These are phyloP conservation scores for Leccinellum rugosiceps DNA, from an alignment of 768 basidiomycete species.

Conservation along the genomic window DNA sequence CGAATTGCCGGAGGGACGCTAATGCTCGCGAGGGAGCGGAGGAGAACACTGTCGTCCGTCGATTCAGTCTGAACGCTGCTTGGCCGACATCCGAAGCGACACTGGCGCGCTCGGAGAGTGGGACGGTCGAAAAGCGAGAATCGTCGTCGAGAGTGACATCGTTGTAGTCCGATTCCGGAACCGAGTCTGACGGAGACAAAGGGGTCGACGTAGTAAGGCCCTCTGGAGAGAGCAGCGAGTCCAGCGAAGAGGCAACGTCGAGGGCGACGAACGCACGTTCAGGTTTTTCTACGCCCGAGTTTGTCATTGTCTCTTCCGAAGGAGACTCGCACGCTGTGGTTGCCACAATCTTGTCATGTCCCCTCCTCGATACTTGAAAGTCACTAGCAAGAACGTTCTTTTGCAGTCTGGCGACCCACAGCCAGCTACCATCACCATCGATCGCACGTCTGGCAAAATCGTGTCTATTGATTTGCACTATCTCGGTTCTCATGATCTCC, in stretches of 20 bases:
- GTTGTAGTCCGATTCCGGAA: conserved; percentile 61
- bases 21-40: conserved; percentile 18
- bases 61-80: conserved; percentile 19
- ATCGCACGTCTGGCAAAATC: conserved; percentile 59
- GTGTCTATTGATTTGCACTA: conserved; percentile 41
- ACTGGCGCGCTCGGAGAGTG: conserved; percentile 38
- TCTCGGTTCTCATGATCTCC: conserved; percentile 27
- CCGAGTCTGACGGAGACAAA: conserved; percentile 38
- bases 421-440: conserved; percentile 66
- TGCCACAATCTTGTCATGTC: conserved; percentile 7
- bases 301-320: too few relatives aligned
- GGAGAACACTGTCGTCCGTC: conserved; percentile 30
- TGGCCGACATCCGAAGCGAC: conserved; percentile 29
- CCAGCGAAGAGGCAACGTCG: conserved; percentile 32
- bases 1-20: conserved; percentile 24
- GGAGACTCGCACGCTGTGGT: neutral
- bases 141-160: conserved; percentile 50
- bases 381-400: conserved; percentile 56
- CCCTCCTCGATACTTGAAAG: conserved; percentile 30
- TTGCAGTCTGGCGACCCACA: conserved; percentile 48
- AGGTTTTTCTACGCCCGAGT: conserved; percentile 9
- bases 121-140: conserved; percentile 49
- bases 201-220: conserved; percentile 25
- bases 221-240: conserved; percentile 52
- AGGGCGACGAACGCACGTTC: conserved; percentile 6